These are phyloP conservation scores for Moesziomyces sp. DNA, from an alignment of 1,284 basidiomycete species.

Conservation along the genomic window DNA sequence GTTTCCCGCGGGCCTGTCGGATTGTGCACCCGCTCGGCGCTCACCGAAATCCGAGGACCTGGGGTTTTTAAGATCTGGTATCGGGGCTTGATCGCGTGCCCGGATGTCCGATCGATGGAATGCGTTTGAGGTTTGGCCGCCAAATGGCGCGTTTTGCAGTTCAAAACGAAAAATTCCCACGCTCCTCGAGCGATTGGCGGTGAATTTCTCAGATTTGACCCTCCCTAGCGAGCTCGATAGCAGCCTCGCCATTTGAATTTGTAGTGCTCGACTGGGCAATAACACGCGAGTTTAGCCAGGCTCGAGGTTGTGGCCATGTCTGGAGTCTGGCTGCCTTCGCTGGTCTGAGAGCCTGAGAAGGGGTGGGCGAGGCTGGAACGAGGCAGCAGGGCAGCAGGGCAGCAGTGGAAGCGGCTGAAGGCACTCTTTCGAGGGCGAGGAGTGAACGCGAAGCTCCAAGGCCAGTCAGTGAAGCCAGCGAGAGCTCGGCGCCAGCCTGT, in stretches of 20 bases:
- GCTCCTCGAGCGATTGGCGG: conserved; percentile 4
- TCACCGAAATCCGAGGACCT: conserved; percentile 9
- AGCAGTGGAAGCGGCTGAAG: no score
- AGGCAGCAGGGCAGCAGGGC: no score
- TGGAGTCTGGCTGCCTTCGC: no score
- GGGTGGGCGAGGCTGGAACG: no score
- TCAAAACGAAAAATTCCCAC: conserved; percentile 29
- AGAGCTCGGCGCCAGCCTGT: background rate
- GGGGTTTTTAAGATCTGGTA: no score
- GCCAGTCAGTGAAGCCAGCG: no score
- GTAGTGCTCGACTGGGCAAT: conserved; percentile 3
- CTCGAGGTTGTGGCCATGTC: no score
- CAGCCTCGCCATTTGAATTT: conserved; percentile 2
- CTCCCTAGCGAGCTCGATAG: background rate
- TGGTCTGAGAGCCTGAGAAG: no score
- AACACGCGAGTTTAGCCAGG: no score
- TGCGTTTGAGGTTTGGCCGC: background rate
- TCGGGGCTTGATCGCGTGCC: no score
- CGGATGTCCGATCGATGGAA: conserved; percentile 10
- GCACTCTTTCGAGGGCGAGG: no score
- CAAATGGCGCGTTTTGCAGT: conserved; percentile 1
- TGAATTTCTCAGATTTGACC: accelerated
- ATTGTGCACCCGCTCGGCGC: background rate
- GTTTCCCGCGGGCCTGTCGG: conserved; percentile 1
- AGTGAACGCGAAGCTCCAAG: no score